Conservation (phyloP, 345 rosid species). For the Pistacia atlantica region DNA sequence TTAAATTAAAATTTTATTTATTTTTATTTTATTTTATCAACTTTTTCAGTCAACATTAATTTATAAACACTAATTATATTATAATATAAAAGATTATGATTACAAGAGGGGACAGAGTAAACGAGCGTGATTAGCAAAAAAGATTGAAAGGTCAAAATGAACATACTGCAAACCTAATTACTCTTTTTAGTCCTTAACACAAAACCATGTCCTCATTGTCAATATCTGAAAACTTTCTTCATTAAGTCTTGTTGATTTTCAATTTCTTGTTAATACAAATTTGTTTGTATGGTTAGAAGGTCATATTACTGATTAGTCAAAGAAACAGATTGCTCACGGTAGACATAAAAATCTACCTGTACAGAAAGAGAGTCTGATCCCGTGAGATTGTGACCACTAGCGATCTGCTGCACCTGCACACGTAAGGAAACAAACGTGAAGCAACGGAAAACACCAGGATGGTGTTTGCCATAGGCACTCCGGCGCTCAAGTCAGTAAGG, state of each 20-base stretch:
- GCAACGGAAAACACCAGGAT: no score
- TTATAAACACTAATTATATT: not conserved
- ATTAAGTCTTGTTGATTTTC: not conserved
- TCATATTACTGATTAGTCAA: conserved; percentile 18
- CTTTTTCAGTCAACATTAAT: not conserved
- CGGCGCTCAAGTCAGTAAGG: no score
- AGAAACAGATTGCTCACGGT: conserved; percentile 35
- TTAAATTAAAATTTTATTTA: no score
- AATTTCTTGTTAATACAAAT: not conserved
- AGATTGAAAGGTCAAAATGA: conserved; percentile 24
- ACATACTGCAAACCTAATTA: conserved; percentile 20
- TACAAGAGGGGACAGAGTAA: conserved; percentile 5
- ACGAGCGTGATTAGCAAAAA: conserved; percentile 34
- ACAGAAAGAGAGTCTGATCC: no score
- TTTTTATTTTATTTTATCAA: no score
- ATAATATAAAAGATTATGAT: conserved; percentile 26
- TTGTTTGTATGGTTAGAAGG: not conserved
- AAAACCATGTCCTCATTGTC: not conserved
- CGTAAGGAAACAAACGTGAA: no score
- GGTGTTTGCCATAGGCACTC: no score
- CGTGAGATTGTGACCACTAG: no score
- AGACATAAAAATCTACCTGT: no score
- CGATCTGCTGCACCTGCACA: no score
- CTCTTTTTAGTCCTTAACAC: conserved; percentile 1
- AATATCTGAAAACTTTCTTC: not conserved